Conservation (phyloP, 371 early-diverging fungal genomes). For the Amoeboaphelidium occidentale region DNA sequence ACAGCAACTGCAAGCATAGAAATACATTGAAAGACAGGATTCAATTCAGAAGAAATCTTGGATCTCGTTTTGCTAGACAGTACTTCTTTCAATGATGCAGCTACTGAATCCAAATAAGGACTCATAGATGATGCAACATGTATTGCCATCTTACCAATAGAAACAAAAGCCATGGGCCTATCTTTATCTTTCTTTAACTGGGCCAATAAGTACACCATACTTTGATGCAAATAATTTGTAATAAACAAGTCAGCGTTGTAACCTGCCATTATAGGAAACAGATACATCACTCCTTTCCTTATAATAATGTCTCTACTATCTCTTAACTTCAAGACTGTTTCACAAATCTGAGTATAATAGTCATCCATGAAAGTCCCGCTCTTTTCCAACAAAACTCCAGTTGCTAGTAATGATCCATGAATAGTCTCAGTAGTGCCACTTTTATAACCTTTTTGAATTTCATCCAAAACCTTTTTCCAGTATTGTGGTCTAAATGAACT, state of each 20-base stretch:
- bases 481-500: slow-evolving; percentile 32
- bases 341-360: slow-evolving; percentile 47
- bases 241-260: slow-evolving; percentile 59
- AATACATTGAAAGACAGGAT: slow-evolving; percentile 53
- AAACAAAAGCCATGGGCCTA: slow-evolving; percentile 45
- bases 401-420: slow-evolving; percentile 64
- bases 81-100: slow-evolving; percentile 43
- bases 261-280: slow-evolving; percentile 57
- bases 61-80: slow-evolving; percentile 16
- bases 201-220: slow-evolving; percentile 45
- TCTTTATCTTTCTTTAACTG: slow-evolving; percentile 56
- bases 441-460: slow-evolving; percentile 48
- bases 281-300: slow-evolving; percentile 49
- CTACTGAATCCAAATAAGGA: slow-evolving; percentile 46
- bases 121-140: slow-evolving; percentile 54
- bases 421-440: slow-evolving; percentile 45
- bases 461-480: slow-evolving; percentile 63
- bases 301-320: slow-evolving; percentile 61
- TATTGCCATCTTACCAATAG: slow-evolving; percentile 64
- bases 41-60: background rate
- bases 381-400: slow-evolving; percentile 49
- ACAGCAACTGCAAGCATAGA: slow-evolving; percentile 67
- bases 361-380: slow-evolving; percentile 70
- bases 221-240: slow-evolving; percentile 34
- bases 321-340: slow-evolving; percentile 43